These are phyloP conservation scores for Ogataea saltuana DNA, from an alignment of 805 yeast genomes.

Conservation along the genomic window DNA sequence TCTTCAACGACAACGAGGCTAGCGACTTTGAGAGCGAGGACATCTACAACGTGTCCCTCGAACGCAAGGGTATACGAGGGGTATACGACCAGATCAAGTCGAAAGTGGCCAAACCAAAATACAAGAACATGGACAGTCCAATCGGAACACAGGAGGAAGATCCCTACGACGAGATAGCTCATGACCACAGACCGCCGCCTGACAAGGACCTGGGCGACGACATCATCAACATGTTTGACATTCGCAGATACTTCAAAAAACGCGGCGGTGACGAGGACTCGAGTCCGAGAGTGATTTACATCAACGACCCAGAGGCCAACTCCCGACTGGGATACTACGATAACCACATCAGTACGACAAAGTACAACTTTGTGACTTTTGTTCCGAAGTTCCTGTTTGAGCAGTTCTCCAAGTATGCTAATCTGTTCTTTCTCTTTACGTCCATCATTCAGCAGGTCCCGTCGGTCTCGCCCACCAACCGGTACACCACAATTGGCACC, in stretches of 20 bases:
- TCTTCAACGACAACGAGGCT: constrained; percentile 19
- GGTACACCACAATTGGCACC: constrained; percentile 94
- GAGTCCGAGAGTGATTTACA: constrained; percentile 64
- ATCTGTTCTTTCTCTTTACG: constrained; percentile 88
- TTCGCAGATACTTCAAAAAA: constrained; percentile 29
- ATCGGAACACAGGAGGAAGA: constrained; percentile 7
- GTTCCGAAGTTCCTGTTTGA: constrained; percentile 93
- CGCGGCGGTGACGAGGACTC: constrained; percentile 22
- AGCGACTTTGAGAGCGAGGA: constrained; percentile 25
- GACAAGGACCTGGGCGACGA: constrained; percentile 26
- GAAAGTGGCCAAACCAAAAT: constrained; percentile 29
- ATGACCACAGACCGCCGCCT: constrained; percentile 29
- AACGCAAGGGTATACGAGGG: constrained; percentile 24
- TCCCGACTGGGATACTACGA: constrained; percentile 59
- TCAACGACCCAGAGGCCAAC: constrained; percentile 65
- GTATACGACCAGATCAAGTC: constrained; percentile 31
- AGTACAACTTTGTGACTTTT: constrained; percentile 90
- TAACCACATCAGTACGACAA: constrained; percentile 92
- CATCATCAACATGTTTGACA: constrained; percentile 29
- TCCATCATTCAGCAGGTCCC: constrained; percentile 97
- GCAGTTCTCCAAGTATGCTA: constrained; percentile 96
- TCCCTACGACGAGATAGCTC: constrained; percentile 25
- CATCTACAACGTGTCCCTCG: constrained; percentile 14
- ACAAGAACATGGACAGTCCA: constrained; percentile 24
- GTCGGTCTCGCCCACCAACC: constrained; percentile 90